phyloP scores from a whole-genome alignment of 2,329 filamentous ascomycete species.

The Aspergillus sp. region DNA sequence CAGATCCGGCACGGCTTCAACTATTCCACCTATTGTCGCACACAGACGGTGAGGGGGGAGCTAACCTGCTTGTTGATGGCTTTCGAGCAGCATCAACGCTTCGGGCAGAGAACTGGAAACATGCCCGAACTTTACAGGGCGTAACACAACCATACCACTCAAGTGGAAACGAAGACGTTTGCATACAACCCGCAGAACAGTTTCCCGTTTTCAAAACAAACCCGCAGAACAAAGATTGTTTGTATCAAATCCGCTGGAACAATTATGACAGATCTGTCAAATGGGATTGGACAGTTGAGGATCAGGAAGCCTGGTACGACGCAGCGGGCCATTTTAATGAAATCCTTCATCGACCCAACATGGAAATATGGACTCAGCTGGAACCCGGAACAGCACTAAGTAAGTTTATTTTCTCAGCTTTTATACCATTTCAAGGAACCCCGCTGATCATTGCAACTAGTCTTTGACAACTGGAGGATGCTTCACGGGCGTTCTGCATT shows the following conservation, averaged over 20 bases:
- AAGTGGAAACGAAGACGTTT: constrained; percentile 81
- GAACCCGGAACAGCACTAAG: constrained; percentile 74
- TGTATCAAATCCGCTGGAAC: constrained; percentile 83
- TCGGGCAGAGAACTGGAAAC: constrained; percentile 50
- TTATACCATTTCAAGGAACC: background rate
- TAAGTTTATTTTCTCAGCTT: constrained; percentile 45
- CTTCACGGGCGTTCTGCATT: constrained; percentile 84
- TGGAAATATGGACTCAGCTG: constrained; percentile 79
- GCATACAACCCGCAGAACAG: constrained; percentile 68
- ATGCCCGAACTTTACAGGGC: constrained; percentile 59
- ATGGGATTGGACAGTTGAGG: constrained; percentile 51
- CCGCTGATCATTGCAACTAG: constrained; percentile 41
- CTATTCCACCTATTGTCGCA: constrained; percentile 90
- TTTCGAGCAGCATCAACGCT: constrained; percentile 70
- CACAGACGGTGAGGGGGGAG: constrained; percentile 64
- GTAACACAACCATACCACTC: constrained; percentile 73
- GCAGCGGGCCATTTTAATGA: constrained; percentile 74
- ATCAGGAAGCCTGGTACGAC: constrained; percentile 69
- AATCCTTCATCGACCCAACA: constrained; percentile 64
- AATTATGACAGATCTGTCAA: constrained; percentile 80
- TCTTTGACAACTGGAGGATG: constrained; percentile 96
- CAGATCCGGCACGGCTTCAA: constrained; percentile 85
- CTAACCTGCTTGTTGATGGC: constrained; percentile 81
- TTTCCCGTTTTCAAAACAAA: constrained; percentile 72
- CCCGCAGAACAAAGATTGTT: constrained; percentile 34